Evolutionary conservation across 768 basidiomycete genomes (phyloP).

Genomic region (Phallus indusiatus): DNA sequence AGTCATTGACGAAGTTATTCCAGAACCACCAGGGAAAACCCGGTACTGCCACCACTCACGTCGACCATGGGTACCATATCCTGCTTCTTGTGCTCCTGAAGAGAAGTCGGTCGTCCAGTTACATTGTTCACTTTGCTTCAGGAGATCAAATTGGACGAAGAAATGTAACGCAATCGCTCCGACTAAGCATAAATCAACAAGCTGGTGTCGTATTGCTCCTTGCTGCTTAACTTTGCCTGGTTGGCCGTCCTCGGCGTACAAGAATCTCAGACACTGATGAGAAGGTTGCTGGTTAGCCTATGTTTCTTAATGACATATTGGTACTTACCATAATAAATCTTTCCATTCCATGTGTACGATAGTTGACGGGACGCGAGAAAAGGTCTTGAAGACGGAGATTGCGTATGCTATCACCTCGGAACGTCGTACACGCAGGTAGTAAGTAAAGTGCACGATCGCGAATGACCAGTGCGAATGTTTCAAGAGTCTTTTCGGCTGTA

Average conservation of each 20-base stretch:
- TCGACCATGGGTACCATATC: conserved; percentile 19
- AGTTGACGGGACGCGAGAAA: background rate
- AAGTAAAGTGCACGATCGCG: background rate
- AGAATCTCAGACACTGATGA: background rate
- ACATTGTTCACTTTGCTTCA: conserved; percentile 9
- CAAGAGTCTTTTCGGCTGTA: background rate
- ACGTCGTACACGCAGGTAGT: background rate
- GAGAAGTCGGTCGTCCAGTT: conserved; percentile 22
- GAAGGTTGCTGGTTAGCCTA: too few relatives aligned
- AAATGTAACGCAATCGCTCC: conserved; percentile 20
- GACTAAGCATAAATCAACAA: conserved; percentile 23
- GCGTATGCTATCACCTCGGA: background rate
- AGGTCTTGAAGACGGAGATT: background rate
- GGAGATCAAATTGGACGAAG: conserved; percentile 24
- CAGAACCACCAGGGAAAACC: conserved; percentile 15
- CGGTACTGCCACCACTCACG: conserved; percentile 22
- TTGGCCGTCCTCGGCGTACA: background rate
- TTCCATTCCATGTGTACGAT: background rate
- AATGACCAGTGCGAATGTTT: background rate
- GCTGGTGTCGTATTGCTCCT: conserved; percentile 19
- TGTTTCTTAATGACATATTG: background rate
- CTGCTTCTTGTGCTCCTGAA: background rate
- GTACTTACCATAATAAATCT: background rate
- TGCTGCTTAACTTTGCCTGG: conserved; percentile 24
- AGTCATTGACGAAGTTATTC: conserved; percentile 16